Conservation (phyloP, 2,329 filamentous ascomycete genomes). For the Alternaria novae-zelandiae region DNA sequence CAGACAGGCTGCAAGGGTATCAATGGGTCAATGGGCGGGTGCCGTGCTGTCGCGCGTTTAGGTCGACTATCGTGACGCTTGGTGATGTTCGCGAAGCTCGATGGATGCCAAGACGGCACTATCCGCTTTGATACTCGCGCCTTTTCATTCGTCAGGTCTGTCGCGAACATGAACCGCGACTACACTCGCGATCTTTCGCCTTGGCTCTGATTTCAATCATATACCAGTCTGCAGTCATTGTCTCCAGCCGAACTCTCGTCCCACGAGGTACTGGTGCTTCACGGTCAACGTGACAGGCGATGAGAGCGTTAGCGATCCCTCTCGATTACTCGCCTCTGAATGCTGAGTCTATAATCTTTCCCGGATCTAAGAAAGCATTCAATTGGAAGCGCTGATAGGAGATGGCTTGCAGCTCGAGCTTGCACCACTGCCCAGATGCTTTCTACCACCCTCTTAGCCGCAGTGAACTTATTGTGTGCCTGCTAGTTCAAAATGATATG, state of each 20-base stretch:
- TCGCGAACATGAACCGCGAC: background rate
- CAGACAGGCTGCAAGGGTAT: conserved; percentile 19
- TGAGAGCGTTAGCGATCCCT: background rate
- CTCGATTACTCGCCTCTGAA: background rate
- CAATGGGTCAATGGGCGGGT: conserved; percentile 32
- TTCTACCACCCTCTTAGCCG: background rate
- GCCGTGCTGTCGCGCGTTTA: conserved; percentile 23
- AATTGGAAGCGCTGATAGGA: background rate
- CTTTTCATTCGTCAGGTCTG: conserved; percentile 19
- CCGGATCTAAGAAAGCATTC: background rate
- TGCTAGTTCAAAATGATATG: background rate
- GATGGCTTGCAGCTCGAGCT: background rate
- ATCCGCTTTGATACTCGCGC: conserved; percentile 22
- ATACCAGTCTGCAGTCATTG: background rate
- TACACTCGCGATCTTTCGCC: background rate
- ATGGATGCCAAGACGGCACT: conserved; percentile 31
- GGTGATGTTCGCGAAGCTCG: conserved; percentile 35
- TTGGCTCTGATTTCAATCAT: background rate
- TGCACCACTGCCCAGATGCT: background rate
- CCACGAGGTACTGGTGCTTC: background rate
- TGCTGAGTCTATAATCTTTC: background rate
- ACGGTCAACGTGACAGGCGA: background rate
- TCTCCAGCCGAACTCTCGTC: background rate
- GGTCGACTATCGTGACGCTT: conserved; percentile 27
- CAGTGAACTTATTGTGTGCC: background rate